Evolutionary conservation across 768 basidiomycete genomes (phyloP).

Genomic region (Boletus rubescentipes): DNA sequence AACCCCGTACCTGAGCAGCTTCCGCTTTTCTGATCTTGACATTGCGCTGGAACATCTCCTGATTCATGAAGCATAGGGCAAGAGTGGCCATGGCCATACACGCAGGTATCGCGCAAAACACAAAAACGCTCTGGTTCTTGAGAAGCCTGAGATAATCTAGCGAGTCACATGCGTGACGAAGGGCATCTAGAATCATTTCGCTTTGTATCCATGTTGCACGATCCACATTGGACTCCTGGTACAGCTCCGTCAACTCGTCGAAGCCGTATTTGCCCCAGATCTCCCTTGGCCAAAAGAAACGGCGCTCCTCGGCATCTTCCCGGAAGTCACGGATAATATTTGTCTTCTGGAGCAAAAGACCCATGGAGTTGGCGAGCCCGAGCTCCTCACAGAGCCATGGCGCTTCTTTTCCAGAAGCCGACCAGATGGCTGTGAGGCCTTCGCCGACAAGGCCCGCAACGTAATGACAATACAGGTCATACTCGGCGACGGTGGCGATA

Average conservation of each 20-base stretch:
- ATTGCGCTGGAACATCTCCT: conserved; percentile 77
- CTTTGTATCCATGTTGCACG: conserved; percentile 80
- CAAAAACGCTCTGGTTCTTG: conserved; percentile 91
- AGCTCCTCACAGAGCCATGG: conserved; percentile 75
- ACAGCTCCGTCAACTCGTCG: conserved; percentile 67
- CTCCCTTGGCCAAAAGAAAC: conserved; percentile 94
- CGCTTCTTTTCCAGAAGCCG: conserved; percentile 81
- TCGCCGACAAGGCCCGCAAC: conserved; percentile 98
- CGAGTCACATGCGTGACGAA: conserved; percentile 80
- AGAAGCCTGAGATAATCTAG: conserved; percentile 88
- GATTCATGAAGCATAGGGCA: conserved; percentile 91
- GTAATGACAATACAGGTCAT: conserved; percentile 98
- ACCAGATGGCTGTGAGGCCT: conserved; percentile 85
- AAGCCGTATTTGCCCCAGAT: conserved; percentile 86
- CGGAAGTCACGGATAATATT: conserved; percentile 96
- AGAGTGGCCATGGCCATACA: conserved; percentile 97
- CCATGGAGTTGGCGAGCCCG: conserved; percentile 90
- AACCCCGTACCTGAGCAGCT: conserved; percentile 68
- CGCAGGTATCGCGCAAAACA: conserved; percentile 93
- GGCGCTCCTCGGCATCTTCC: conserved; percentile 81
- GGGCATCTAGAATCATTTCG: conserved; percentile 86
- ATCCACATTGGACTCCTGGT: conserved; percentile 51
- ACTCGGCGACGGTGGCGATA: conserved; percentile 77
- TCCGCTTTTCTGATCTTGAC: conserved; percentile 95
- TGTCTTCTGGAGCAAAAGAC: conserved; percentile 94